These are phyloP conservation scores for Cercospora janseana DNA, from an alignment of 2,329 filamentous ascomycete species.

Conservation along the genomic window DNA sequence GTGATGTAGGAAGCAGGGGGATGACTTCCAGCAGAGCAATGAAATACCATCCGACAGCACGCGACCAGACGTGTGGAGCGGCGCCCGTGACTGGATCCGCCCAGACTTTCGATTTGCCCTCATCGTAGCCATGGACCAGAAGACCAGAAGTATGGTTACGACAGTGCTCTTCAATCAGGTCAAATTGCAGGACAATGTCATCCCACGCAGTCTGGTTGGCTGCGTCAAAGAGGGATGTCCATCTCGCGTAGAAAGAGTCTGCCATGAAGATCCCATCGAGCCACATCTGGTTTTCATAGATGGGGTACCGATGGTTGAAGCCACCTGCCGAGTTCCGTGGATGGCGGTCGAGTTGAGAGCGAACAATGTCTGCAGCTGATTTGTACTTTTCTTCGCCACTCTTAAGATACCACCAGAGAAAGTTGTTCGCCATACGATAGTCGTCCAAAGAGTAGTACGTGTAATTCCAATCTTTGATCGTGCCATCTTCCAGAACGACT, in stretches of 20 bases:
- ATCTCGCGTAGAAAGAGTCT: constrained; percentile 44
- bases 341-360: constrained; percentile 33
- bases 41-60: constrained; percentile 56
- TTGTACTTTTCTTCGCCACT: constrained; percentile 28
- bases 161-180: constrained; percentile 48
- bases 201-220: constrained; percentile 35
- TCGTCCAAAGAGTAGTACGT: constrained; percentile 47
- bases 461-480: constrained; percentile 48
- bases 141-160: constrained; percentile 46
- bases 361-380: constrained; percentile 25
- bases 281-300: constrained; percentile 53
- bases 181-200: constrained; percentile 33
- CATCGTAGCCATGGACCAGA: constrained; percentile 57
- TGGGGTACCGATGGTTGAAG: constrained; percentile 37
- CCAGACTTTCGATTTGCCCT: constrained; percentile 51
- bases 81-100: constrained; percentile 53
- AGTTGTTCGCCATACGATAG: constrained; percentile 34
- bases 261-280: constrained; percentile 54
- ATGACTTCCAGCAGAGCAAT: constrained; percentile 51
- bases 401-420: constrained; percentile 29
- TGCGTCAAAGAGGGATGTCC: constrained; percentile 24
- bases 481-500: constrained; percentile 50
- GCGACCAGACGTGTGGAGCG: constrained; percentile 53
- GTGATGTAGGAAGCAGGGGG: constrained; percentile 39
- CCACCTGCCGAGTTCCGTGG: constrained; percentile 31